Conservation (phyloP, 1,139 yeast species). For the Yamadazyma mexicana region DNA sequence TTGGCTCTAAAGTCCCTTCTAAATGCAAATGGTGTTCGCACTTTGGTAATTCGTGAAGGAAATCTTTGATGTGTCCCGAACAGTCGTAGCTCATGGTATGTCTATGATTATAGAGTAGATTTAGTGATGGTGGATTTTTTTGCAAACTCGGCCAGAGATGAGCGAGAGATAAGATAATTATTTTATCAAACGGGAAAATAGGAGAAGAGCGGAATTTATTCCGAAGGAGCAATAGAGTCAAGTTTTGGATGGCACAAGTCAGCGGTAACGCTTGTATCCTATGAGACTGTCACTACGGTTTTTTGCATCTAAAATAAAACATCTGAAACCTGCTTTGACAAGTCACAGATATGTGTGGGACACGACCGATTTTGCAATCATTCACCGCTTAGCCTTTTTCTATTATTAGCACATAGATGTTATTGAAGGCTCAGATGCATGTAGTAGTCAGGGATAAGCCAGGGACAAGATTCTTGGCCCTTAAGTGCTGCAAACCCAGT, state of each 20-base stretch:
- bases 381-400: background rate
- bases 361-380: background rate
- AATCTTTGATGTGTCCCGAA: slow-evolving; percentile 26
- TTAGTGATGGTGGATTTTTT: too few species aligned
- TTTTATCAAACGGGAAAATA: background rate
- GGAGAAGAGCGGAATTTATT: too few species aligned
- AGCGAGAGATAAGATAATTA: slow-evolving; percentile 1
- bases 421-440: background rate
- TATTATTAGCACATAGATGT: background rate
- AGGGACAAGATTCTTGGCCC: too few species aligned
- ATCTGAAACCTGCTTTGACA: too few species aligned
- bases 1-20: slow-evolving; percentile 80
- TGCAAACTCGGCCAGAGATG: background rate
- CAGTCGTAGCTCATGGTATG: slow-evolving; percentile 15
- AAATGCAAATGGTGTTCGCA: slow-evolving; percentile 83
- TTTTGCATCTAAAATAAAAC: too few species aligned
- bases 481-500: too few species aligned
- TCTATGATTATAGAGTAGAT: background rate
- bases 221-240: background rate
- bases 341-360: background rate
- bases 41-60: slow-evolving; percentile 68
- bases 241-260: too few species aligned
- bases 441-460: background rate
- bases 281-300: too few species aligned
- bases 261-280: too few species aligned